phyloP scores from a whole-genome alignment of 768 basidiomycete species.

The Russula foetens region DNA sequence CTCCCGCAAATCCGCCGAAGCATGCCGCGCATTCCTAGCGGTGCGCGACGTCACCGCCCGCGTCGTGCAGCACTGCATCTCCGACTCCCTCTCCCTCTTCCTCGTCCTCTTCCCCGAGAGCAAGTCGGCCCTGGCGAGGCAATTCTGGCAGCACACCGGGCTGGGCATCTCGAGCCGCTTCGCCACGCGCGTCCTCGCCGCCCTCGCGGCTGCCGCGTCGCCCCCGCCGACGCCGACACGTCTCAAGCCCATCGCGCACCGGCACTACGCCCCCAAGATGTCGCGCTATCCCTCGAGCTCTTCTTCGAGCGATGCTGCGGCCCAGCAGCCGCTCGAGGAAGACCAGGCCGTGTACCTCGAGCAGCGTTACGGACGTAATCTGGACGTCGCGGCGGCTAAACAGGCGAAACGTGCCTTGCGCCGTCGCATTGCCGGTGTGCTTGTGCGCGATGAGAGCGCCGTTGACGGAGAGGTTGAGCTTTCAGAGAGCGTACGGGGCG shows the following conservation, averaged over 20 bases:
- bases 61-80: slow-evolving; percentile 61
- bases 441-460: slow-evolving; percentile 51
- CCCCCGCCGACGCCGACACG: slow-evolving; percentile 14
- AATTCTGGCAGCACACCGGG: slow-evolving; percentile 97
- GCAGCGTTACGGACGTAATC: slow-evolving; percentile 89
- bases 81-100: slow-evolving; percentile 48
- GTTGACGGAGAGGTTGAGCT: slow-evolving; percentile 39
- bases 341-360: slow-evolving; percentile 79
- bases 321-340: slow-evolving; percentile 35
- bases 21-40: slow-evolving; percentile 68
- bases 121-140: slow-evolving; percentile 59
- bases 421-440: slow-evolving; percentile 82
- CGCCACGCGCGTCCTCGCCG: slow-evolving; percentile 72
- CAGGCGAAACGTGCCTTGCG: slow-evolving; percentile 84
- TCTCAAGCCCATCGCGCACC: slow-evolving; percentile 33
- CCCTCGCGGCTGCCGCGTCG: slow-evolving; percentile 40
- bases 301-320: background rate
- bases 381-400: slow-evolving; percentile 61
- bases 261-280: slow-evolving; percentile 46
- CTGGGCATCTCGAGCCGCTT: slow-evolving; percentile 82
- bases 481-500: slow-evolving; percentile 59
- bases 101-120: slow-evolving; percentile 70
- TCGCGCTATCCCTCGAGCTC: background rate
- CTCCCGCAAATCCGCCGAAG: slow-evolving; percentile 59
- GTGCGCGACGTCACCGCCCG: slow-evolving; percentile 44